Evolutionary conservation across 2,329 filamentous ascomycete species (phyloP), one percentile per base, ranked within the genome.

Genomic region (Zopfia rhizophila): DNA sequence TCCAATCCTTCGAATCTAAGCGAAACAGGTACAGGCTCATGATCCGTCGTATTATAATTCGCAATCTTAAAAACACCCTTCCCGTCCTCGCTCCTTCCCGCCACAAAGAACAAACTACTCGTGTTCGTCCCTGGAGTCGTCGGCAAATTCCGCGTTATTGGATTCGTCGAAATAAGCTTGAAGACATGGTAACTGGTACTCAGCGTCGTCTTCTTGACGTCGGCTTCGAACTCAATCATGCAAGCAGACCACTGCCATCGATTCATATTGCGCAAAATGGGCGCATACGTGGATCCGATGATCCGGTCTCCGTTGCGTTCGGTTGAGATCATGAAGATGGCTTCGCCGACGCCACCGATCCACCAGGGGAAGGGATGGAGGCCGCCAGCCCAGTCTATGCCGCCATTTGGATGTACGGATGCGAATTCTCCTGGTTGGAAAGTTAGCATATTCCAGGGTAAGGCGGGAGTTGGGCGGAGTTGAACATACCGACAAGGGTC

Each of bases 321-420:
- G 21, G 82, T 82, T 13, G 84, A 82, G 51, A 88, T 76, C 12
- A 88, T 73, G 43, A 81, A 85, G n/a, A 89, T 76, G 17, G 83
- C 85, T 63, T 89, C 86, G 11, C 79, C 80, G 3, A 89, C 82
- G 7, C 80, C 75, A 18, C 83, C 84, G 37, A 82, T 80, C 83
- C 69, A 66, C 61, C 60, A 45, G 3, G 55, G 56, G 40, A 25
- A 72, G 8, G 63, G 56, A 38, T 60, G 55, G 5, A 67, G 38
- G 5, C 43, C 24, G 4, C 58, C 62, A 2, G 56, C 41, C 66
- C 65, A 70, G 44, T 61, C 54, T 23, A 49, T 48, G 1, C 49
- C 66, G 10, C 64, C 66, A 42, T 70, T 68, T 22, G 60, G 56
- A 30, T 70, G 66, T 2, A 55, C 61, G 3, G 63, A 63, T 12